Base-by-base conservation (phyloP, 768 basidiomycete species). In the Royoungia palumana region DNA sequence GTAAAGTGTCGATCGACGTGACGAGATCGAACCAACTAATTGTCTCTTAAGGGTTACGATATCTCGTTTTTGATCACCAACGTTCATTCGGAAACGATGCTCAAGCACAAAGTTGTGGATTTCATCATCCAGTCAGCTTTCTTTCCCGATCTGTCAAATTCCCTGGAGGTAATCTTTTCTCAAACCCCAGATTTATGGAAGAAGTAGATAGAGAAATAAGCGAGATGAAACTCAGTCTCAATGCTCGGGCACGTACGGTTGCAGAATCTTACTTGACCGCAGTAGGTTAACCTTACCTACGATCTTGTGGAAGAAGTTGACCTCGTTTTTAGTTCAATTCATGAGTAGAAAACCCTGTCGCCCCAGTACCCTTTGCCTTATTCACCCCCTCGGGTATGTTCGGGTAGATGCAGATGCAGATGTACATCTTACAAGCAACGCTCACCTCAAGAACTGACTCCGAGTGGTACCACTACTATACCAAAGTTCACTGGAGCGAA, bases 151-250 rank as follows among this genome's bases (percentile, higher is more conserved):
- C 24, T 42, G 14, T 35, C 30, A 6, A 14, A 32, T 35, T 19
- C 24, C 4, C 24, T 19, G 12, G 11, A 3, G 32, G 41, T 46
- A 42, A 22, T 32, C 9, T 16, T 14, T 22, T 4, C 3, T 60
- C 34, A 36, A 34, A 25, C 34, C 34, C 13, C 55, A 94, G 90
- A 65, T 94, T 97, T 67, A 97, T 97, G 94, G 94, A 97, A 63
- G 96, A 98, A 61, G 96, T 99, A 1, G 96, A 99, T 71, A 94
- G 90, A 70, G 96, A 99, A 71, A 97, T 99, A 64, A 96, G 93
- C 51, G 96, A 98, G 70, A 98, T 97, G 91, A 98, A 98, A 67
- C 82, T 99, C 13, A 92, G 87, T 60, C 76, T 98, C 54, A 99
- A 98, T 63, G 93, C 94, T 17, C 81, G 96, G 47, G 94, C 95